A percentile compares a stretch with the other conserved stretches of the same genome.
Conservation (phyloP, 805 yeast species). For the Cyberlindnera saturnus region DNA sequence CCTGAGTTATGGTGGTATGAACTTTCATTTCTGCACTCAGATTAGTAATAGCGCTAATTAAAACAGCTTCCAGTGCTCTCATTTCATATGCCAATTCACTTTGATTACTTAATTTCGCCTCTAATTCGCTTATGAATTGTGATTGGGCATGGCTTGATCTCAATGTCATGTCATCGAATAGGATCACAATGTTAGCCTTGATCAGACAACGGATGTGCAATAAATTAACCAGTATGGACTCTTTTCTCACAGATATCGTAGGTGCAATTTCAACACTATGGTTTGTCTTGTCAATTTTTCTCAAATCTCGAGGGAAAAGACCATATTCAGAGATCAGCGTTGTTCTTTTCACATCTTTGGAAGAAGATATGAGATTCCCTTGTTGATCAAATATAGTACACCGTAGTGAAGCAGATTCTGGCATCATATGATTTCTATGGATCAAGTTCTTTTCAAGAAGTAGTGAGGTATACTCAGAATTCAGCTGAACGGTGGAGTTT, state of each 20-base stretch:
- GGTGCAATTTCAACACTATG: conserved; percentile 71
- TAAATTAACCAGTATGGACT: conserved; percentile 66
- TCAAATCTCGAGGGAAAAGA: conserved; percentile 79
- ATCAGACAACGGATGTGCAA: conserved; percentile 76
- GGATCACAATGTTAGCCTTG: conserved; percentile 60
- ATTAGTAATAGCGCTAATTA: conserved; percentile 73
- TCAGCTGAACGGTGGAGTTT: background rate
- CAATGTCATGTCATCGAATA: conserved; percentile 65
- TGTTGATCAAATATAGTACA: conserved; percentile 74
- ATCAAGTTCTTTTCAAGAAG: conserved; percentile 32
- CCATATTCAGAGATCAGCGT: conserved; percentile 70
- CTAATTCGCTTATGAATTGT: conserved; percentile 77
- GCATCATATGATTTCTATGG: conserved; percentile 29
- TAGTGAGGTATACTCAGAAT: conserved; percentile 23
- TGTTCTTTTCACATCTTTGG: conserved; percentile 67
- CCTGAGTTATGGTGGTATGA: conserved; percentile 68
- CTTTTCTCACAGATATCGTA: conserved; percentile 65
- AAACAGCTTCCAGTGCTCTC: conserved; percentile 82
- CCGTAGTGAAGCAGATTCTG: conserved; percentile 41
- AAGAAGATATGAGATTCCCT: conserved; percentile 66
- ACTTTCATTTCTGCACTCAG: conserved; percentile 83
- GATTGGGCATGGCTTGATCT: conserved; percentile 62
- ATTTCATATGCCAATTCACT: conserved; percentile 76
- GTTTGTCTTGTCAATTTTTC: conserved; percentile 71
- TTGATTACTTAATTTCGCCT: conserved; percentile 45